phyloP scores from a whole-genome alignment of 495 filamentous ascomycete species.

The Penicillium pulvis region DNA sequence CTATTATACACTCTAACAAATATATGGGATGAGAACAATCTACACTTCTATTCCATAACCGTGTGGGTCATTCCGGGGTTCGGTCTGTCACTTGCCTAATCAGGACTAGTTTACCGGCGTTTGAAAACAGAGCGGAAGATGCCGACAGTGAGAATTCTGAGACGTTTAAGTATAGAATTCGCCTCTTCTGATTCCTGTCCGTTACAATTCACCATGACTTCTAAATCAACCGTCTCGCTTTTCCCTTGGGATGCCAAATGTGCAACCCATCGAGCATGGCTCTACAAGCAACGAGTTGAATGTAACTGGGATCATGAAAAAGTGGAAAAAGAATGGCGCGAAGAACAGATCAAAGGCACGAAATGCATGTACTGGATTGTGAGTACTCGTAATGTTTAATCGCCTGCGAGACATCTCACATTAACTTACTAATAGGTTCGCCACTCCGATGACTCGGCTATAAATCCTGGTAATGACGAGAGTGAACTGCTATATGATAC shows the following conservation, averaged over 20 bases:
- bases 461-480: conserved; percentile 5
- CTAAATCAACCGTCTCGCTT: conserved; percentile 14
- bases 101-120: background rate
- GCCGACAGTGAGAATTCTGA: conserved; percentile 1
- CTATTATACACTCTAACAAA: background rate
- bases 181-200: background rate
- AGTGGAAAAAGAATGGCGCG: conserved; percentile 23
- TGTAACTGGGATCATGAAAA: conserved; percentile 29
- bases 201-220: conserved; percentile 18
- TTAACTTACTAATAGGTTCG: conserved; percentile 10
- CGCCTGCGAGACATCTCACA: background rate
- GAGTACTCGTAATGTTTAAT: conserved; percentile 2
- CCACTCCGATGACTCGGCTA: conserved; percentile 10
- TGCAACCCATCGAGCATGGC: conserved; percentile 14
- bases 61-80: background rate
- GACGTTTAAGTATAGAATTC: background rate
- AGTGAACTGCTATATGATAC: conserved; percentile 23
- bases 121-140: background rate
- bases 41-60: no score
- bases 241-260: conserved; percentile 29
- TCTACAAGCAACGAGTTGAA: conserved; percentile 26
- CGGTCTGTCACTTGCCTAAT: background rate
- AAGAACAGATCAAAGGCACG: conserved; percentile 19
- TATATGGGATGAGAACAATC: no score
- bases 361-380: conserved; percentile 38